phyloP scores from a whole-genome alignment of 192 early-diverging fungal genomes.

The Paraglomus occultum region DNA sequence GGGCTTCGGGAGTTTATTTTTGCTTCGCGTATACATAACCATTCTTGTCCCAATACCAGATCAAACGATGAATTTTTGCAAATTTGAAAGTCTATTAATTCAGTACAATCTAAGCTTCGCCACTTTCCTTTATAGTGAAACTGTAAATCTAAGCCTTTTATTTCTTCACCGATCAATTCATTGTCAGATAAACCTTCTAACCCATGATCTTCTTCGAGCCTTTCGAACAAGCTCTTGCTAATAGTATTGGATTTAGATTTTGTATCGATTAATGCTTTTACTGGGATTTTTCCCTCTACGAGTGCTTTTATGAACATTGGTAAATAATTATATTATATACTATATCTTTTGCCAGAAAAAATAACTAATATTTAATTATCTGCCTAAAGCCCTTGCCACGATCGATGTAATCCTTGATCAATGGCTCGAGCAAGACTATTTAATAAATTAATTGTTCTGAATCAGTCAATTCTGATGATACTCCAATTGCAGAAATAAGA shows the following conservation, averaged over 20 bases:
- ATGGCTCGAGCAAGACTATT: too few relatives aligned
- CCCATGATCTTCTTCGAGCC: not conserved
- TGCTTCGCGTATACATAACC: slow-evolving; percentile 13
- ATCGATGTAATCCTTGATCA: too few relatives aligned
- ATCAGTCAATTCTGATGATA: too few relatives aligned
- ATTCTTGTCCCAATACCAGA: slow-evolving; percentile 17
- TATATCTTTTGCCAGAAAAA: too few relatives aligned
- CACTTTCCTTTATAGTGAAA: too few relatives aligned
- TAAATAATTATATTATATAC: too few relatives aligned
- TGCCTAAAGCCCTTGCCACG: too few relatives aligned
- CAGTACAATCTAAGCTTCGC: not conserved
- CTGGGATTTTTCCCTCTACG: slow-evolving; percentile 9
- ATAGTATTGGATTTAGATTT: slow-evolving; percentile 11
- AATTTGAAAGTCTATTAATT: not conserved
- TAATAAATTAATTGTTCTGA: too few relatives aligned
- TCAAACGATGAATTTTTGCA: slow-evolving; percentile 18
- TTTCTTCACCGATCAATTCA: slow-evolving; percentile 11
- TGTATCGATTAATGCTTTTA: slow-evolving; percentile 13
- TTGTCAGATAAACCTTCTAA: not conserved
- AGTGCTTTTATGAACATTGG: too few relatives aligned
- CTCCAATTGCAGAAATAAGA: too few relatives aligned
- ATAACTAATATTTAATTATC: too few relatives aligned
- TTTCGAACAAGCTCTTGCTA: not conserved
- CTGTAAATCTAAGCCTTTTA: slow-evolving; percentile 10
- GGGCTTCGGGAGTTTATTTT: not conserved